phyloP scores from a whole-genome alignment of 2,329 filamentous ascomycete species.

The Plenodomus biglobosus region DNA sequence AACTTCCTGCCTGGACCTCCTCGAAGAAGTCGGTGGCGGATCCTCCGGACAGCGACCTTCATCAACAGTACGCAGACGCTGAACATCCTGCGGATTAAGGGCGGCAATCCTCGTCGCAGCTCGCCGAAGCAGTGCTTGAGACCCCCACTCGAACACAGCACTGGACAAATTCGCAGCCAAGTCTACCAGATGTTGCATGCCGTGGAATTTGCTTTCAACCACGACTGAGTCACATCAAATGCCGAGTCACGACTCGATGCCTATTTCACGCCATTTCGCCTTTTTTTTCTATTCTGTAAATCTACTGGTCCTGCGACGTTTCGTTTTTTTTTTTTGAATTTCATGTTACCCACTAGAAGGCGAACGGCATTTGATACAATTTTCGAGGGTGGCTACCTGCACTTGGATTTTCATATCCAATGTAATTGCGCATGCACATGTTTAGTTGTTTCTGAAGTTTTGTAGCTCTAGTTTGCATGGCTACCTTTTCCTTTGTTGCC shows the following conservation, averaged over 20 bases:
- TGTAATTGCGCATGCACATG: conserved; percentile 7
- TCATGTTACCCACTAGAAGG: conserved; percentile 17
- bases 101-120: conserved; percentile 16
- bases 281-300: conserved; percentile 27
- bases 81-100: conserved; percentile 11
- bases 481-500: conserved; percentile 20
- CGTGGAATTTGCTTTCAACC: background rate
- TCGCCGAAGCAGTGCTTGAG: conserved; percentile 15
- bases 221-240: conserved; percentile 16
- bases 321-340: conserved; percentile 15
- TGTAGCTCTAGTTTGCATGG: conserved; percentile 5
- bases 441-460: conserved; percentile 4
- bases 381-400: conserved; percentile 14
- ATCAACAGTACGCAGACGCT: conserved; percentile 40
- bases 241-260: conserved; percentile 4
- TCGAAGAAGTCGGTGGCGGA: conserved; percentile 47
- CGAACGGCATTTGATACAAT: conserved; percentile 11
- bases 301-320: conserved; percentile 25
- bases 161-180: conserved; percentile 12
- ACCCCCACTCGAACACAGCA: conserved; percentile 15
- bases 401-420: conserved; percentile 12
- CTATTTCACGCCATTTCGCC: conserved; percentile 8
- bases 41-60: conserved; percentile 35
- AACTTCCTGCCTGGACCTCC: conserved; percentile 56
- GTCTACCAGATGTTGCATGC: conserved; percentile 5